phyloP scores from a whole-genome alignment of 2,329 filamentous ascomycete species.

The Aspergillus sp. region DNA sequence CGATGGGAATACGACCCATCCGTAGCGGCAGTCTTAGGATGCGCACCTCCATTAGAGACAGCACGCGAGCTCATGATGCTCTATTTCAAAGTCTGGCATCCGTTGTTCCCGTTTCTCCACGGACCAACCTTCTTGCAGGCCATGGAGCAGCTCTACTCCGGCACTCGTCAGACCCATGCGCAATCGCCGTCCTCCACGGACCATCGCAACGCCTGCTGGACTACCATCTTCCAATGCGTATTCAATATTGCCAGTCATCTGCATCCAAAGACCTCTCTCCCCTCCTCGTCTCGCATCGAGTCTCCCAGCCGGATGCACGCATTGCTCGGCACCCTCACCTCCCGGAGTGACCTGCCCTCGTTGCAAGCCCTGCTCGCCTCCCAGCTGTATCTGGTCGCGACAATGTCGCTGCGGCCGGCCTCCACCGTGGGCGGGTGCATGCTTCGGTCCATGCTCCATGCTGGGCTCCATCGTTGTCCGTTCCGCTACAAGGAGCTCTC shows the following conservation, averaged over 20 bases:
- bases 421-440: slow-evolving; percentile 51
- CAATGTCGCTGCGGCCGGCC: slow-evolving; percentile 50
- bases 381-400: slow-evolving; percentile 50
- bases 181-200: slow-evolving; percentile 7
- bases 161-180: slow-evolving; percentile 1
- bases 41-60: slow-evolving; percentile 26
- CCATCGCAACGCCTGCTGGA: slow-evolving; percentile 29
- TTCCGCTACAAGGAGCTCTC: slow-evolving; percentile 50
- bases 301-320: slow-evolving; percentile 39
- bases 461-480: slow-evolving; percentile 53
- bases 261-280: slow-evolving; percentile 32
- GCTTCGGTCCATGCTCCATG: slow-evolving; percentile 48
- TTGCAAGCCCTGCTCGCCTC: slow-evolving; percentile 51
- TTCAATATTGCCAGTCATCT: slow-evolving; percentile 48
- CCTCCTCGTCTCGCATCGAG: slow-evolving; percentile 36
- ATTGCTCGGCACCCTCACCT: slow-evolving; percentile 38
- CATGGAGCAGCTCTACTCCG: slow-evolving; percentile 44
- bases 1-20: slow-evolving; percentile 30
- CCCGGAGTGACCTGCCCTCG: slow-evolving; percentile 45
- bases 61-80: slow-evolving; percentile 47
- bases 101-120: slow-evolving; percentile 53
- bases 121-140: slow-evolving; percentile 50
- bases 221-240: slow-evolving; percentile 50
- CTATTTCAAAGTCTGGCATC: slow-evolving; percentile 55
- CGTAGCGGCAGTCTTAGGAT: slow-evolving; percentile 25